Base-by-base conservation (phyloP, 2,329 filamentous ascomycete genomes). In the Rhynchosporium agropyri region DNA sequence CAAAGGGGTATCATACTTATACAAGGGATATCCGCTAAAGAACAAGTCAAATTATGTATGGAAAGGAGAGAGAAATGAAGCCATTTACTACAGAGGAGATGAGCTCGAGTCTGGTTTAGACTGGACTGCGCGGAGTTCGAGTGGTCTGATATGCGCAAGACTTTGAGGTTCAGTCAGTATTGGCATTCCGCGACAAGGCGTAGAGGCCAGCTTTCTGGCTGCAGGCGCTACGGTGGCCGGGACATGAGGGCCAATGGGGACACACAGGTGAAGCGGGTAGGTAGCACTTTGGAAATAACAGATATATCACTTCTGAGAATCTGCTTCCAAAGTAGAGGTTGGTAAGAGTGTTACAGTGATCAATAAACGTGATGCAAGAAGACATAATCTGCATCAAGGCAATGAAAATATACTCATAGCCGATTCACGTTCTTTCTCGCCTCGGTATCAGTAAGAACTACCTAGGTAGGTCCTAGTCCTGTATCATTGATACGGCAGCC, bases 21-120 rank as follows among this genome's bases (percentile, higher is more conserved):
- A 73, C 69, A 72, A 66, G 45, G 33, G 58, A 60, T 63, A 60
- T 62, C 50, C 66, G 65, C 68, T 67, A 68, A 68, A 69, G 53
- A 51, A 67, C 61, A 67, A 68, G 61, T 63, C 50, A 71, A 67
- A 70, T 69, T 65, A 68, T 63, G 55, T 62, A 60, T 56, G 50
- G 45, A 38, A 9, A 64, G 63, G 45, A 49, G 60, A 56, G 31
- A 42, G 59, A 63, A 59, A 20, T 51, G 40, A 49, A 64, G 62
- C 66, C 67, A 71, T 71, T 42, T 61, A 58, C 61, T 63, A 60
- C 54, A 60, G 62, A 45, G 13, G 60, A 45, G 36, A 43, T 26
- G 57, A 15, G 28, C 54, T 60, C 40, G 56, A 58, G 42, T 46
- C 40, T 40, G 57, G 45, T 33, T 63, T 50, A 50, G 56, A 58